These are phyloP conservation scores for Alternaria sp. DNA, from an alignment of 2,329 filamentous ascomycete species.

Conservation along the genomic window DNA sequence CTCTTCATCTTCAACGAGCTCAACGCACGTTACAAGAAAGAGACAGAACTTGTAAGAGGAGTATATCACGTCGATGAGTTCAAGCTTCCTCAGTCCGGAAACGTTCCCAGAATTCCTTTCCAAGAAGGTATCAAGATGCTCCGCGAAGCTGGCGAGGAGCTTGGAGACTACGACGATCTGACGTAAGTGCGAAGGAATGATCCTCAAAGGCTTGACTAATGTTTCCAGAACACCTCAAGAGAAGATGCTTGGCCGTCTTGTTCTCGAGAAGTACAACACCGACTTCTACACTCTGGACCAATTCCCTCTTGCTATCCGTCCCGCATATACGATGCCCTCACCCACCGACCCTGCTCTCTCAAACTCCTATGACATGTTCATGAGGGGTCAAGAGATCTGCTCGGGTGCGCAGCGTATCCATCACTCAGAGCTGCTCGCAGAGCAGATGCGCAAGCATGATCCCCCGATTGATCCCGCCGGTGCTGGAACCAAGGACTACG, in stretches of 20 bases:
- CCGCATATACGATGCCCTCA: constrained; percentile 87
- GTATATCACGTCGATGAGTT: constrained; percentile 81
- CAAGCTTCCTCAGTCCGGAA: constrained; percentile 74
- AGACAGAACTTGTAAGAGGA: constrained; percentile 73
- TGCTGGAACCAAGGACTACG: constrained; percentile 68
- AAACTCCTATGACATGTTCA: constrained; percentile 74
- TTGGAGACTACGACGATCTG: constrained; percentile 79
- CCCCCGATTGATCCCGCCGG: constrained; percentile 62
- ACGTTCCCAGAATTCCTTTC: constrained; percentile 78
- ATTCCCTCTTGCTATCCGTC: constrained; percentile 86
- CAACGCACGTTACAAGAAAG: constrained; percentile 67
- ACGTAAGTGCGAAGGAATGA: constrained; percentile 42
- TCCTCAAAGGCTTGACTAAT: background rate
- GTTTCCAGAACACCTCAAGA: constrained; percentile 71
- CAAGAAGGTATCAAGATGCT: constrained; percentile 79
- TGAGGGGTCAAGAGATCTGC: constrained; percentile 73
- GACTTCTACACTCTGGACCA: constrained; percentile 98
- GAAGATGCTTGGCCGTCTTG: constrained; percentile 84
- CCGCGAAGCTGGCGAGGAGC: constrained; percentile 76
- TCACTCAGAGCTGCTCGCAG: constrained; percentile 63
- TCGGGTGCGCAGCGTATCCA: constrained; percentile 71
- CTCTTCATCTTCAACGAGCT: constrained; percentile 81
- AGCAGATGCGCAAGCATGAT: constrained; percentile 64
- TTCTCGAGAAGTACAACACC: constrained; percentile 87
- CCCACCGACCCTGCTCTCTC: constrained; percentile 54